Evolutionary conservation across 2,329 filamentous ascomycete species (phyloP), one percentile per base, ranked within the genome.

Genomic region (Penicillium janthinellum): DNA sequence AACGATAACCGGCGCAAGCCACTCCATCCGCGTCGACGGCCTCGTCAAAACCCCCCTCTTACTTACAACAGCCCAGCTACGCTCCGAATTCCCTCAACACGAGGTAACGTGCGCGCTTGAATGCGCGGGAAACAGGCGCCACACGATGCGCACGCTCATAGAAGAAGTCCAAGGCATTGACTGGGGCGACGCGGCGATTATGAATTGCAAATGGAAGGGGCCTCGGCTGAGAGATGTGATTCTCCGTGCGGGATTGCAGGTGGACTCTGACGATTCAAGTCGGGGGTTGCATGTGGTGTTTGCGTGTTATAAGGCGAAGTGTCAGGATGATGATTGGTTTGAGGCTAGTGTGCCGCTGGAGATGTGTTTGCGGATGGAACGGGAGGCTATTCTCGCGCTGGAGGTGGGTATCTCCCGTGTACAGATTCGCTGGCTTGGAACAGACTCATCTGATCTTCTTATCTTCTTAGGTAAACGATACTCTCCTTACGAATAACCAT

Each of bases 81-180:
- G 74, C 53, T 73, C 76, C 4, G 70, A 79, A 5, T 82, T 85
- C 51, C 73, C 78, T 1, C 85, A 87, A 64, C 80, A 86, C 66
- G 78, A 76, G 58, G 81, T 87, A 12, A 75, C 82, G n/a, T 84
- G 83, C 61, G 82, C 83, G 1, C 74, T 87, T 1, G 84, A 86
- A 74, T 87, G 85, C 64, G 84, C 85, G 3, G 85, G 85, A 20
- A 87, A 87, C 64, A 75, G 85, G 7, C 79, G 85, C 11, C 84
- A 87, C 67, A 84, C 83, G 1, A 87, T 87, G 84, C 82, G 84
- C 28, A 86, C 83, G 1, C 75, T 81, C 62, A 72, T 86, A 28
- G 85, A 84, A 66, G 84, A 87, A 70, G 84, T 87, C 5, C 74
- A 79, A 37, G 85, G 85, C 0, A 81, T 87, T 44, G 84, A 87